These are phyloP conservation scores for Delphinella strobiligena DNA, from an alignment of 2,329 filamentous ascomycete species.

Conservation along the genomic window DNA sequence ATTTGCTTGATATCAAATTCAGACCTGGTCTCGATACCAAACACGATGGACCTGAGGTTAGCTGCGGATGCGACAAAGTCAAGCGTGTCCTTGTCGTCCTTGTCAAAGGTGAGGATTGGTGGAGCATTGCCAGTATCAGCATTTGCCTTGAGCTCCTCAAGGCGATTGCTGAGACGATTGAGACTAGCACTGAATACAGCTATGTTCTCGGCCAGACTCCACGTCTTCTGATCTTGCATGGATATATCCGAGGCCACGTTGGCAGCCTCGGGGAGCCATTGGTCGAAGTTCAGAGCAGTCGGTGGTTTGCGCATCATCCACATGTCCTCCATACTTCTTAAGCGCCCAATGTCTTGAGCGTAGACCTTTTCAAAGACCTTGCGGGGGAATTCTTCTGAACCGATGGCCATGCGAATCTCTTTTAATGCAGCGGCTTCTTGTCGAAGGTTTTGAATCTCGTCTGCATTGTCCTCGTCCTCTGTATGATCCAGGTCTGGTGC, in stretches of 20 bases:
- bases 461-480: slow-evolving; percentile 67
- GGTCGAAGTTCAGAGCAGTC: slow-evolving; percentile 58
- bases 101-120: slow-evolving; percentile 77
- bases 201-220: slow-evolving; percentile 76
- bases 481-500: slow-evolving; percentile 67
- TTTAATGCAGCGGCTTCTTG: slow-evolving; percentile 76
- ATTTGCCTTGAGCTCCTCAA: slow-evolving; percentile 50
- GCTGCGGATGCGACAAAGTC: slow-evolving; percentile 88
- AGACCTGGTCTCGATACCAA: slow-evolving; percentile 76
- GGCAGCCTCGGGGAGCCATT: slow-evolving; percentile 26
- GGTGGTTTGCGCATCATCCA: slow-evolving; percentile 78
- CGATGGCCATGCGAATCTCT: slow-evolving; percentile 69
- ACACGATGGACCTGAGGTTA: slow-evolving; percentile 80
- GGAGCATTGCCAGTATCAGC: slow-evolving; percentile 33
- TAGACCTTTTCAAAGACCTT: slow-evolving; percentile 92
- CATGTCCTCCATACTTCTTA: slow-evolving; percentile 87
- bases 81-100: slow-evolving; percentile 88
- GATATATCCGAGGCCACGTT: slow-evolving; percentile 32
- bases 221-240: slow-evolving; percentile 58
- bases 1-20: slow-evolving; percentile 52
- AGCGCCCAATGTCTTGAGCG: slow-evolving; percentile 65
- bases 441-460: slow-evolving; percentile 79
- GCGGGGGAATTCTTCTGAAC: slow-evolving; percentile 61
- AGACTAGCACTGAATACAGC: slow-evolving; percentile 79
- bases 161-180: slow-evolving; percentile 59